phyloP scores from a whole-genome alignment of 1,139 yeast genomes.

The Protomyces arabidopsidicola region DNA sequence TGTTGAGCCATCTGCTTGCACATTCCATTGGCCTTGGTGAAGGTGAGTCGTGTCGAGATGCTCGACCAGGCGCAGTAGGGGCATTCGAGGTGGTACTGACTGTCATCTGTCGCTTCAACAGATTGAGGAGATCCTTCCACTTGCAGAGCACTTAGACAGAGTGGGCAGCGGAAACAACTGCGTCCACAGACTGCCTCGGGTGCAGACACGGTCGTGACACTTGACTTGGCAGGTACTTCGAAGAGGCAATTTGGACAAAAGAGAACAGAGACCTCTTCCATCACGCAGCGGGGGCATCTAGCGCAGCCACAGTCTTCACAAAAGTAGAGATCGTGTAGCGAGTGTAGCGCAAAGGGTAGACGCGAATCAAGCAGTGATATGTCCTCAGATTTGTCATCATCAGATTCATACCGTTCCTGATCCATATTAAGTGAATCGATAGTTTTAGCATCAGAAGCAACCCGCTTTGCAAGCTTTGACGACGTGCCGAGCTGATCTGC shows the following conservation, averaged over 20 bases:
- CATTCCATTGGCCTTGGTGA: conserved; percentile 29
- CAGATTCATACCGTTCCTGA: background rate
- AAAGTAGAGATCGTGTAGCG: conserved; percentile 32
- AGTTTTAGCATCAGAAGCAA: too few relatives aligned
- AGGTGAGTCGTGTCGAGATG: conserved; percentile 12
- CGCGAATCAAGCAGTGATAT: conserved; percentile 10
- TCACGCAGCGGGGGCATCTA: conserved; percentile 34
- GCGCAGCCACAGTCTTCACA: conserved; percentile 33
- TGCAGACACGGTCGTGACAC: background rate
- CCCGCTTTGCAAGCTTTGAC: too few relatives aligned
- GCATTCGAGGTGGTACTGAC: conserved; percentile 28
- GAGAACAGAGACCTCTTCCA: conserved; percentile 33
- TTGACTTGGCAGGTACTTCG: conserved; percentile 28
- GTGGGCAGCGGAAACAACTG: conserved; percentile 34
- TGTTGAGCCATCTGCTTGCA: conserved; percentile 8
- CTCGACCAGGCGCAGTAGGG: conserved; percentile 33
- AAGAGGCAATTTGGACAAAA: conserved; percentile 34
- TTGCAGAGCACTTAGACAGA: conserved; percentile 29
- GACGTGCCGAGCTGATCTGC: background rate
- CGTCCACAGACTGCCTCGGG: conserved; percentile 30
- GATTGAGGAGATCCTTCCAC: background rate
- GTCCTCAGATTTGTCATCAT: background rate
- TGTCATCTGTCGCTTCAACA: background rate
- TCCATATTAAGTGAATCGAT: background rate
- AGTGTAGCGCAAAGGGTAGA: conserved; percentile 30